These are phyloP conservation scores for Puccinia coronata DNA, from an alignment of 1,284 basidiomycete genomes.

Conservation along the genomic window DNA sequence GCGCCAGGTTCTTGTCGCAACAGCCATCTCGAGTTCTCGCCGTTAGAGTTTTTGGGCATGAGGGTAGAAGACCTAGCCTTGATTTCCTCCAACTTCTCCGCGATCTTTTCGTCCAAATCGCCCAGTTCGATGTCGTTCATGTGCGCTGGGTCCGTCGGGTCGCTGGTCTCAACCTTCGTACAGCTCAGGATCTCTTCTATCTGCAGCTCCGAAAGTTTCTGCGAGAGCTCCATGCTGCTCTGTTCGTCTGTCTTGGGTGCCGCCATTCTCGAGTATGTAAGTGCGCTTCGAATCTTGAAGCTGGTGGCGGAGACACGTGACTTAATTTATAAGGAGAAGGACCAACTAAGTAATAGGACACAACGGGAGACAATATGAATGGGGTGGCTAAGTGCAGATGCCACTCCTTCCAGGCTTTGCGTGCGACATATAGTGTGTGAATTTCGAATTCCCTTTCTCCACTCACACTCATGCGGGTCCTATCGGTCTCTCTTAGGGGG, in stretches of 20 bases:
- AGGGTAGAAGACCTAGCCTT: conserved; percentile 13
- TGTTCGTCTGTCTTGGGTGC: conserved; percentile 1
- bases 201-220: conserved; percentile 16
- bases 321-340: neutral
- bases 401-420: too few species aligned
- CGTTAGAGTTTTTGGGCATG: neutral
- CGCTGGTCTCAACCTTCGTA: conserved; percentile 14
- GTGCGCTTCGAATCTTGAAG: too few species aligned
- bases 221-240: conserved; percentile 3
- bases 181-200: conserved; percentile 35
- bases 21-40: conserved; percentile 26
- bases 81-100: conserved; percentile 30
- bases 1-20: conserved; percentile 22
- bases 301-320: too few species aligned
- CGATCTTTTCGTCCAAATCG: conserved; percentile 31
- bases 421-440: too few species aligned
- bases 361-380: too few species aligned
- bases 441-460: too few species aligned
- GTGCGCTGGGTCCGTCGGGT: neutral
- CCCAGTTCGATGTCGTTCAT: conserved; percentile 41
- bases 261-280: conserved; percentile 12
- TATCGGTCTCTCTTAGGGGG: too few species aligned
- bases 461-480: too few species aligned
- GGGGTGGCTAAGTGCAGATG: too few species aligned
- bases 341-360: too few species aligned